Conservation (phyloP, 1,139 yeast genomes). For the Suhomyces bokatorum region DNA sequence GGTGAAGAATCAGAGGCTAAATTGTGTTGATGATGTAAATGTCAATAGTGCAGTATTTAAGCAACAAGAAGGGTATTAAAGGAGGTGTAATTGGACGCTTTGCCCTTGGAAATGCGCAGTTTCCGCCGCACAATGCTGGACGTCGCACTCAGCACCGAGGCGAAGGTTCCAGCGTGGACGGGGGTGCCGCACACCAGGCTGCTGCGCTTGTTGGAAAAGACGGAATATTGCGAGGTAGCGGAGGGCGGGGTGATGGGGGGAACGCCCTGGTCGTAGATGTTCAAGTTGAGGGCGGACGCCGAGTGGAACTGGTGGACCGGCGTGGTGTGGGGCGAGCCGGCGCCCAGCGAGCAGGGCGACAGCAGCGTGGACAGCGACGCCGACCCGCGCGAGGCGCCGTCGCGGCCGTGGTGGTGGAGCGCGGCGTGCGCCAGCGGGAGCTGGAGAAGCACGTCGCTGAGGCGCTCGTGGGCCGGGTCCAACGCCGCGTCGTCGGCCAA, state of each 20-base stretch:
- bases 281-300: conserved; percentile 10
- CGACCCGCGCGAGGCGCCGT: conserved; percentile 1
- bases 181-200: conserved; percentile 34
- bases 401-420: background rate
- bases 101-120: conserved; percentile 18
- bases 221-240: conserved; percentile 43
- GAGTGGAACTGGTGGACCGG: conserved; percentile 11
- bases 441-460: conserved; percentile 32
- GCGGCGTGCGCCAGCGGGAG: conserved; percentile 20
- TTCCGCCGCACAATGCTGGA: conserved; percentile 12
- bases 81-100: conserved; percentile 7
- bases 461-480: conserved; percentile 21
- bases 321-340: conserved; percentile 11
- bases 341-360: conserved; percentile 9
- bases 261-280: conserved; percentile 11
- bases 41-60: too few species aligned
- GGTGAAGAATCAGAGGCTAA: too few species aligned
- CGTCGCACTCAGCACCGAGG: conserved; percentile 11
- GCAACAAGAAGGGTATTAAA: too few species aligned
- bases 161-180: conserved; percentile 17
- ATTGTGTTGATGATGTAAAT: too few species aligned
- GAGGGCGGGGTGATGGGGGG: conserved; percentile 46
- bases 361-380: conserved; percentile 7
- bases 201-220: conserved; percentile 35
- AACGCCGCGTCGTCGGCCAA: conserved; percentile 16